Evolutionary conservation across 1,284 basidiomycete genomes (phyloP).

Genomic region (Ustanciosporium gigantosporum): DNA sequence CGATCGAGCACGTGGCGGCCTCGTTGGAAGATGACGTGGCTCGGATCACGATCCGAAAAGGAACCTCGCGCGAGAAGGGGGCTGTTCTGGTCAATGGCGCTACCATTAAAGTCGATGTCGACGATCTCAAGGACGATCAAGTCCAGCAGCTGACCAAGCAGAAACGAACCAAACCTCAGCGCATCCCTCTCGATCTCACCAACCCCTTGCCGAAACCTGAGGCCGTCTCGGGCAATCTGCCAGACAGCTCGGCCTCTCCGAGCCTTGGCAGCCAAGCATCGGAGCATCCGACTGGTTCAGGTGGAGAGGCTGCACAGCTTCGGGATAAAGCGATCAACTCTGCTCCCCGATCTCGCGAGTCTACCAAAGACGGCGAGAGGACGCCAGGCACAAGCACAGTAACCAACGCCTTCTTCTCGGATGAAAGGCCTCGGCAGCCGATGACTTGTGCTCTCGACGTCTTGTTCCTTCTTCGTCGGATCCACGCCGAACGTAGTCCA

Average conservation of each 20-base stretch:
- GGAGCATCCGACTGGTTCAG: background rate
- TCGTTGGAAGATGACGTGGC: slow-evolving; percentile 74
- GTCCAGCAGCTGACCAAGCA: slow-evolving; percentile 78
- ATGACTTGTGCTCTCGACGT: slow-evolving; percentile 57
- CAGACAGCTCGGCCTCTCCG: background rate
- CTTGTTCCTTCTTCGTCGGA: slow-evolving; percentile 51
- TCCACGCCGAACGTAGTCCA: slow-evolving; percentile 60
- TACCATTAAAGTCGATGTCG: slow-evolving; percentile 81
- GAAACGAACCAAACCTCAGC: slow-evolving; percentile 82
- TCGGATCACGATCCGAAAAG: slow-evolving; percentile 73
- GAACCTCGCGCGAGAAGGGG: slow-evolving; percentile 70
- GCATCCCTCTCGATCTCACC: slow-evolving; percentile 81
- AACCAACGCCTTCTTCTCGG: slow-evolving; percentile 31
- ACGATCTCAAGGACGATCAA: slow-evolving; percentile 86
- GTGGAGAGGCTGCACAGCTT: background rate
- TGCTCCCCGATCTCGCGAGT: background rate
- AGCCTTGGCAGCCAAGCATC: background rate
- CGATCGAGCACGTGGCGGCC: slow-evolving; percentile 81
- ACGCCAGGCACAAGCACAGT: background rate
- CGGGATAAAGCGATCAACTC: background rate
- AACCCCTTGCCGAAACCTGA: slow-evolving; percentile 7
- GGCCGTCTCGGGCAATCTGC: background rate
- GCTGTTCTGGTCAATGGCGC: slow-evolving; percentile 87
- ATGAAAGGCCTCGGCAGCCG: slow-evolving; percentile 47
- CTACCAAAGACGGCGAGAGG: background rate